These are phyloP conservation scores for Puccinia sorghi DNA, from an alignment of 1,284 basidiomycete species.

Conservation along the genomic window DNA sequence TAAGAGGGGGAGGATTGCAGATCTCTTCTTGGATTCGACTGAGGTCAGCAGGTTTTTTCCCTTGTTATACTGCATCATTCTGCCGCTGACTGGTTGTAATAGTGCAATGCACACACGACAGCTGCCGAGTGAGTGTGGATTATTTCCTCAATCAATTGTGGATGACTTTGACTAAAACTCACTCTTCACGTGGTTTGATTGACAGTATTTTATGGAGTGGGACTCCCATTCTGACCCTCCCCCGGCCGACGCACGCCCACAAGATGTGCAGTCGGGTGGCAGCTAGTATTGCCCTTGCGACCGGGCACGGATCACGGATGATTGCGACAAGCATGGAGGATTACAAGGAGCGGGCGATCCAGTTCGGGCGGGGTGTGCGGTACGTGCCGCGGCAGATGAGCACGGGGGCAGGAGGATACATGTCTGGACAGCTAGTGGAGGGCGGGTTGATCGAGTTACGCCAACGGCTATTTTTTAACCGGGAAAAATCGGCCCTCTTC, in stretches of 20 bases:
- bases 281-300: constrained; percentile 65
- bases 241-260: constrained; percentile 61
- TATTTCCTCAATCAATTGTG: not conserved
- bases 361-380: constrained; percentile 61
- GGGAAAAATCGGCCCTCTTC: constrained; percentile 64
- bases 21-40: constrained; percentile 67
- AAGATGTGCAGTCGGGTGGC: constrained; percentile 69
- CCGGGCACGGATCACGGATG: constrained; percentile 65
- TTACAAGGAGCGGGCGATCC: constrained; percentile 65
- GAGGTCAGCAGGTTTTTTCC: constrained; percentile 60
- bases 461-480: constrained; percentile 62
- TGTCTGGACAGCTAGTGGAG: constrained; percentile 37
- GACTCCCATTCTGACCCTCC: constrained; percentile 67
- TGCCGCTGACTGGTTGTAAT: not conserved
- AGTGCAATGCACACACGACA: constrained; percentile 69
- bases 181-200: not conserved
- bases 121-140: constrained; percentile 63
- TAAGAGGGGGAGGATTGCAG: constrained; percentile 64
- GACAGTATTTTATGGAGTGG: constrained; percentile 65
- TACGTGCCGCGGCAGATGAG: constrained; percentile 57
- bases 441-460: constrained; percentile 62
- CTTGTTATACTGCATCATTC: not conserved
- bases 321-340: constrained; percentile 62
- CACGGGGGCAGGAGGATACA: constrained; percentile 53
- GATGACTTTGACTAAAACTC: constrained; percentile 1